phyloP scores from a whole-genome alignment of 2,329 filamentous ascomycete species.

The Uncinocarpus reesii region DNA sequence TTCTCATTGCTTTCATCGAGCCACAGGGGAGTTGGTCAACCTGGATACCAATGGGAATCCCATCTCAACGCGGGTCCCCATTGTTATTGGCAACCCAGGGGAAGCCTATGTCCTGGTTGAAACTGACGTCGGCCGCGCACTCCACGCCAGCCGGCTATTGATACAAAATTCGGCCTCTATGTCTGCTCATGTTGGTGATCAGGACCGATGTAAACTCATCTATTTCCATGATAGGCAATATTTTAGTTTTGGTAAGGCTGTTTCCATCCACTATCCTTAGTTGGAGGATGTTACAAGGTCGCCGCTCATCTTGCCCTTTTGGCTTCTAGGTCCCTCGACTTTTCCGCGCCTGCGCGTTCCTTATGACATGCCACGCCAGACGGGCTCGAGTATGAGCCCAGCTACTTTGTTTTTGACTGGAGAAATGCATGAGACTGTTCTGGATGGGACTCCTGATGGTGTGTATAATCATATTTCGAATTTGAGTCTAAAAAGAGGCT shows the following conservation, averaged over 20 bases:
- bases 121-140: conserved; percentile 18
- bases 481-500: conserved; percentile 6
- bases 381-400: conserved; percentile 18
- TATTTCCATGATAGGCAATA: conserved; percentile 23
- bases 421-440: conserved; percentile 22
- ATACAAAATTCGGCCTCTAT: not conserved
- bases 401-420: conserved; percentile 13
- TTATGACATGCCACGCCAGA: conserved; percentile 18
- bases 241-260: conserved; percentile 21
- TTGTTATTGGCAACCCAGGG: conserved; percentile 20
- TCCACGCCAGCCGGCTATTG: conserved; percentile 18
- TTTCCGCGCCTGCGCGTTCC: conserved; percentile 22
- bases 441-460: conserved; percentile 23
- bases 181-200: conserved; percentile 13
- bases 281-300: not conserved
- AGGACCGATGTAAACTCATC: conserved; percentile 21
- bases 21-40: conserved; percentile 19
- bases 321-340: conserved; percentile 16
- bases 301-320: conserved; percentile 5
- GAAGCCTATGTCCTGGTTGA: conserved; percentile 21
- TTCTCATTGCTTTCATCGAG: conserved; percentile 21
- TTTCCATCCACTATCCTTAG: not conserved
- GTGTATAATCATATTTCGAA: conserved; percentile 11
- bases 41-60: conserved; percentile 18
- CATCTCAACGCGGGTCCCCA: conserved; percentile 17